Conservation (phyloP, 192 early-diverging fungal genomes). For the Allomyces macrogynus region DNA sequence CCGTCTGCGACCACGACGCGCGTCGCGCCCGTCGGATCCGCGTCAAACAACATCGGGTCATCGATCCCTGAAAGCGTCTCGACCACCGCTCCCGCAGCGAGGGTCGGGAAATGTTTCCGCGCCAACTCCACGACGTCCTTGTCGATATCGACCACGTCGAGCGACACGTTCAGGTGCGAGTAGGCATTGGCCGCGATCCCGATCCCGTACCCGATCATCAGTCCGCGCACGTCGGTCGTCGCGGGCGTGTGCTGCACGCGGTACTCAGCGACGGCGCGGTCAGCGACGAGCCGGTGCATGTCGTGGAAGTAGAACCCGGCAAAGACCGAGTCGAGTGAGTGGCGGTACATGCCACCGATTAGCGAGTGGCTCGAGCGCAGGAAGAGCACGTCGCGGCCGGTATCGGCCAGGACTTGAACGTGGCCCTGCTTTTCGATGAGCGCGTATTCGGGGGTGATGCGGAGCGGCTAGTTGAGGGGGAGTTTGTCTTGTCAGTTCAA, state of each 20-base stretch:
- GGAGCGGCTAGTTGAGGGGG: not conserved
- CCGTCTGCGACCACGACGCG: conserved; percentile 51
- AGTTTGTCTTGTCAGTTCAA: not conserved
- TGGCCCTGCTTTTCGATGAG: not conserved
- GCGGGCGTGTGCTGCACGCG: not conserved
- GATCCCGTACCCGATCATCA: conserved; percentile 25
- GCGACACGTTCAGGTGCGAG: conserved; percentile 25
- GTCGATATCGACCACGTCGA: conserved; percentile 77
- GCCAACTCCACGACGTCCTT: conserved; percentile 51
- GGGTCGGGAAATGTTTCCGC: conserved; percentile 31
- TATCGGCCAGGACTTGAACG: conserved; percentile 25
- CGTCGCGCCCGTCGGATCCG: conserved; percentile 4
- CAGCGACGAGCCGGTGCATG: conserved; percentile 13
- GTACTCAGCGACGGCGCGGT: not conserved
- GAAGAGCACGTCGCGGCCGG: conserved; percentile 35
- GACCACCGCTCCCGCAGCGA: too few species aligned
- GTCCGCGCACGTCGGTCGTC: not conserved
- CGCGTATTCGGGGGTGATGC: not conserved
- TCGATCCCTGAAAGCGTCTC: conserved; percentile 19
- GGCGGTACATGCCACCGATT: conserved; percentile 55
- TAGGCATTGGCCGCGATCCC: conserved; percentile 53
- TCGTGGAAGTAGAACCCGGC: conserved; percentile 63
- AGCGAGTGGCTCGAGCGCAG: conserved; percentile 76
- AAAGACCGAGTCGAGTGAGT: conserved; percentile 52
- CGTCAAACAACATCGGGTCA: not conserved